Evolutionary conservation across 2,329 filamentous ascomycete genomes (phyloP).

Genomic region (Pseudogymnoascus sp.): DNA sequence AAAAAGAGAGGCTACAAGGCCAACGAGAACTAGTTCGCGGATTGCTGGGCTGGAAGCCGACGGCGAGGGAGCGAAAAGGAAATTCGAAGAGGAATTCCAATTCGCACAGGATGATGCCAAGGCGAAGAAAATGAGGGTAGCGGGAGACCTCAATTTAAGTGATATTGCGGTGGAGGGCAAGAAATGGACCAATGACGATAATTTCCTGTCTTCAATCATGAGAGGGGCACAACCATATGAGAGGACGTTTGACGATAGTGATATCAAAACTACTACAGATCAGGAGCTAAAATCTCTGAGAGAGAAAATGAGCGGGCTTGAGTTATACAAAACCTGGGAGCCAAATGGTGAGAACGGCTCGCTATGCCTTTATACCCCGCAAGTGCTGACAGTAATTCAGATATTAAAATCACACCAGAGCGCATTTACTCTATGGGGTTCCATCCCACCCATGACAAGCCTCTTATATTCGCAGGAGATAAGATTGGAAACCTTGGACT

Average conservation of each 20-base stretch:
- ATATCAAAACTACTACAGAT: constrained; percentile 71
- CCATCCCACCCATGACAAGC: constrained; percentile 78
- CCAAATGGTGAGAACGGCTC: constrained; percentile 54
- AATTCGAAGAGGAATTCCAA: constrained; percentile 55
- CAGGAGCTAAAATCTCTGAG: constrained; percentile 65
- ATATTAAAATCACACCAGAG: constrained; percentile 86
- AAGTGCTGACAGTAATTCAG: constrained; percentile 33
- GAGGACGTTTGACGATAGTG: constrained; percentile 77
- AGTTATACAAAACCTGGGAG: constrained; percentile 75
- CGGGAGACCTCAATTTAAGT: constrained; percentile 59
- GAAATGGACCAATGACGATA: constrained; percentile 60
- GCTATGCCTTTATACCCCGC: neutral
- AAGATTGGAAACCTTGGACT: constrained; percentile 87
- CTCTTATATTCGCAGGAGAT: constrained; percentile 85
- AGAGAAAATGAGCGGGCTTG: constrained; percentile 65
- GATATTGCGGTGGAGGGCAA: constrained; percentile 75
- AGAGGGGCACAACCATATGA: constrained; percentile 70
- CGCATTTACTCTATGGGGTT: constrained; percentile 80
- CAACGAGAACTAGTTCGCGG: constrained; percentile 49
- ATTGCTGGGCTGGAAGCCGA: constrained; percentile 47
- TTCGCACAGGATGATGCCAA: constrained; percentile 47
- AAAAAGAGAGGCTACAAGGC: constrained; percentile 38
- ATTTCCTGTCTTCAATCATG: constrained; percentile 55
- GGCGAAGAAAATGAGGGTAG: constrained; percentile 55
- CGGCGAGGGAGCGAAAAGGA: constrained; percentile 55